Conservation (phyloP, 129 eudicot genomes). For the Solidago caesia region DNA sequence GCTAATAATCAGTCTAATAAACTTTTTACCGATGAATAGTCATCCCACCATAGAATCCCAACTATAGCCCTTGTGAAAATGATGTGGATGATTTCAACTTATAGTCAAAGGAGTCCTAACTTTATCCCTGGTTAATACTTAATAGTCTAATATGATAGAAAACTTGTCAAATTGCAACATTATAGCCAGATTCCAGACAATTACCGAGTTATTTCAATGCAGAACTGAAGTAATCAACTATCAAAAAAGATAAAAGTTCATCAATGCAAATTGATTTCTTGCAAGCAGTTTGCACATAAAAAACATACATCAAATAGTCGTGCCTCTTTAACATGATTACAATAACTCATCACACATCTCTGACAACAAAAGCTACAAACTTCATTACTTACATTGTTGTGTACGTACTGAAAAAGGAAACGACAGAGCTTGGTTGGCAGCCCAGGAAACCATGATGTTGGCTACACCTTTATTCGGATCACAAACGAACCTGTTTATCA, state of each 20-base stretch:
- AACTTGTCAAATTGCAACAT: neutral
- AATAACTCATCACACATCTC: neutral
- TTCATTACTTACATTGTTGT: slow-evolving; percentile 31
- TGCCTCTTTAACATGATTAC: slow-evolving; percentile 13
- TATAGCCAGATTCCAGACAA: neutral
- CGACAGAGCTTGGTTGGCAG: slow-evolving; percentile 10
- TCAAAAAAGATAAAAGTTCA: neutral
- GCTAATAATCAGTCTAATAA: too few species aligned
- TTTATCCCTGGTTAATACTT: too few species aligned
- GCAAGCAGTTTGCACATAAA: slow-evolving; percentile 10
- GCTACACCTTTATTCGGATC: slow-evolving; percentile 58
- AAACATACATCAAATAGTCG: neutral
- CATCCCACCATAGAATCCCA: too few species aligned
- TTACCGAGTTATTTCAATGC: neutral
- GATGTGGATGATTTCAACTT: too few species aligned
- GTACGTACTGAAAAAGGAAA: slow-evolving; percentile 7
- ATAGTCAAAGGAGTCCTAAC: too few species aligned
- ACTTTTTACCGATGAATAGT: too few species aligned
- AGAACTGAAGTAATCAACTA: slow-evolving; percentile 13
- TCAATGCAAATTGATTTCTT: slow-evolving; percentile 15
- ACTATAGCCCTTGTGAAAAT: too few species aligned
- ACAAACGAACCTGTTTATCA: slow-evolving; percentile 61
- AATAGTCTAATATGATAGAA: too few species aligned
- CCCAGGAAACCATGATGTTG: slow-evolving; percentile 6
- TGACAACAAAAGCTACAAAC: slow-evolving; percentile 20